A percentile compares a stretch with the other conserved stretches of the same genome.
Conservation (phyloP, 768 basidiomycete genomes). For the Pleurotus salmoneostramineus region DNA sequence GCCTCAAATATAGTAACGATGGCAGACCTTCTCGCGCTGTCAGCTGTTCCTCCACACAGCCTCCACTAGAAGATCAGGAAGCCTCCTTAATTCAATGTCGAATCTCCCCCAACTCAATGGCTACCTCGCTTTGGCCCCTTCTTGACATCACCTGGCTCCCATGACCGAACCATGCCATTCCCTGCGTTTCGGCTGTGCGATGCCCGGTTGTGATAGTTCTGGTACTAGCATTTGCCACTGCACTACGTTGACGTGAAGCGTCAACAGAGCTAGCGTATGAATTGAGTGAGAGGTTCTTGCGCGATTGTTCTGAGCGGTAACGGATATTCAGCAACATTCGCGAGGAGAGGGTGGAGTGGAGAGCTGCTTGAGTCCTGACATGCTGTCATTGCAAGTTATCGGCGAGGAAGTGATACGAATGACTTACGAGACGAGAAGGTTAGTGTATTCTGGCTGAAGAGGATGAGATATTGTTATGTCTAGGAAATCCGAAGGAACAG, state of each 20-base stretch:
- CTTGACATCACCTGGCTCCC: neutral
- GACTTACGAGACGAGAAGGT: constrained; percentile 3
- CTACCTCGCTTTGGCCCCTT: too few species aligned
- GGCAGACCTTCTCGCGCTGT: too few species aligned
- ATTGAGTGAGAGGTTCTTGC: neutral
- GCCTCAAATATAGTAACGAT: too few species aligned
- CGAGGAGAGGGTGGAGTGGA: constrained; percentile 4
- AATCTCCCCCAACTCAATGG: too few species aligned
- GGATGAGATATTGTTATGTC: too few species aligned
- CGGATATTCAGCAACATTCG: neutral
- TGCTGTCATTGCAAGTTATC: neutral
- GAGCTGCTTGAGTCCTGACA: neutral
- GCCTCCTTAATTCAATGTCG: neutral
- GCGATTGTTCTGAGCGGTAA: neutral
- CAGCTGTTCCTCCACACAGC: too few species aligned
- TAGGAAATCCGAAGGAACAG: neutral
- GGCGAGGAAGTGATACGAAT: neutral
- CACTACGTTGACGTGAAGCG: neutral
- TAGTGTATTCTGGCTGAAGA: constrained; percentile 1
- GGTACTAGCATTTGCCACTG: too few species aligned
- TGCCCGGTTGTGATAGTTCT: too few species aligned
- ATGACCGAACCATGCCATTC: constrained; percentile 3
- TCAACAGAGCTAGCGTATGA: neutral
- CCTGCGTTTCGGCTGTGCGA: neutral
- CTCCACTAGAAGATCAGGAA: neutral